Evolutionary conservation across 306 rosid species (phyloP), one percentile per base, ranked within the genome.

Genomic region (Fragaria vesca): DNA sequence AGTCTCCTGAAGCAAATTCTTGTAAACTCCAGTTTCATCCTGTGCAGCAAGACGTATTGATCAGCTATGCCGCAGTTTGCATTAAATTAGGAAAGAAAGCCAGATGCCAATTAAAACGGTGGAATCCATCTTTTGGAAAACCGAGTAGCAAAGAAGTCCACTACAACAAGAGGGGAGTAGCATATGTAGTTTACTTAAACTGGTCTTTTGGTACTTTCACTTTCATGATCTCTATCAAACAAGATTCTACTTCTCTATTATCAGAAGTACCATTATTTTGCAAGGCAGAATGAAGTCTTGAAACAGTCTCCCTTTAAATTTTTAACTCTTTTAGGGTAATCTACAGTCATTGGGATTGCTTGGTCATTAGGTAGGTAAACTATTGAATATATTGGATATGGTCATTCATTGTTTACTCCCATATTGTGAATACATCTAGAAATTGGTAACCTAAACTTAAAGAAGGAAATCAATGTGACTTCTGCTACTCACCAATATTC

Each of bases 1-100:
- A 77, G 96, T 89, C 80, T 93, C 97, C 80, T 93, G 96, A 51
- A 93, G 96, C 84, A 93, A 88, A 82, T 90, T 93, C 90, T 93
- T 89, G 79, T 93, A 90, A 36, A 93, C 93, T 80, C 96, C 97
- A 0, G 93, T 90, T 75, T 93, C 92, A 84, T 89, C 96, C 96
- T 89, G 86, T 62, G 46, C 30, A 21, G 66, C 72, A 61, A 62
- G 66, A 55, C 12, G 24, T 58, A 69, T 70, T 12, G 38, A 58
- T 8, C 48, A 57, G 36, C 76, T 10, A 47, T 75, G 72, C 45
- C 38, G 67, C 16, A 55, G 30, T 21, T 30, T 30, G 61, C 30
- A 36, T 30, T 3, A 20, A 65, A 18, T 55, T 55, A 28, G 12
- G n/a, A 50, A 45, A 34, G 13, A 24, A 72, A 18, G 15, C 46